phyloP scores from a whole-genome alignment of 192 early-diverging fungal species.

The Linnemannia hyalina region DNA sequence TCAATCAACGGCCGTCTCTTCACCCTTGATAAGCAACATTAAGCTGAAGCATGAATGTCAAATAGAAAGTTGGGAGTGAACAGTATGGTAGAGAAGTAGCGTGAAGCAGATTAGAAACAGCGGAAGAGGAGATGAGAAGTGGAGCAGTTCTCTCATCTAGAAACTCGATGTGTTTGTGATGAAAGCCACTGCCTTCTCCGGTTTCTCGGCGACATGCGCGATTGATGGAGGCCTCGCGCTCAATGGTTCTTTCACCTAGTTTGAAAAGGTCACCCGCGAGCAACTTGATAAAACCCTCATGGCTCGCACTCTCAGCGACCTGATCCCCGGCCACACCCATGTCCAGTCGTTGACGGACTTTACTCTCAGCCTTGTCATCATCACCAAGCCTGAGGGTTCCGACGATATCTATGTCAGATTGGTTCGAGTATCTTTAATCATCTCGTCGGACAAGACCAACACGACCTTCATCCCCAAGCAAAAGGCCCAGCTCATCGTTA shows the following conservation, averaged over 20 bases:
- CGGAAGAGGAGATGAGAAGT: too few relatives aligned
- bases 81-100: too few relatives aligned
- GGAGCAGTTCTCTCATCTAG: too few relatives aligned
- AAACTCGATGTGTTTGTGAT: too few relatives aligned
- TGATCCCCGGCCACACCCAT: background rate
- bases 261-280: background rate
- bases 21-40: too few relatives aligned
- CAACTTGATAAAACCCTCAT: background rate
- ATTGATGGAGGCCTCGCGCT: too few relatives aligned
- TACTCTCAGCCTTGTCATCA: background rate
- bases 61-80: too few relatives aligned
- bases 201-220: too few relatives aligned
- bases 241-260: background rate
- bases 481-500: background rate
- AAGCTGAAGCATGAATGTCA: too few relatives aligned
- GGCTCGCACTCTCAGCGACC: constrained; percentile 3
- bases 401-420: background rate
- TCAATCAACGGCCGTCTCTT: too few relatives aligned
- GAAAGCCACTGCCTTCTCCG: too few relatives aligned
- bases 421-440: background rate
- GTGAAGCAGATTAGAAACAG: too few relatives aligned
- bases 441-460: background rate
- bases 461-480: background rate
- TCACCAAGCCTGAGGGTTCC: background rate
- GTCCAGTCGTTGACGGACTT: background rate